Evolutionary conservation across 257 asterid species (phyloP), one percentile per base, ranked within the genome.

Genomic region (Plantago ovata): DNA sequence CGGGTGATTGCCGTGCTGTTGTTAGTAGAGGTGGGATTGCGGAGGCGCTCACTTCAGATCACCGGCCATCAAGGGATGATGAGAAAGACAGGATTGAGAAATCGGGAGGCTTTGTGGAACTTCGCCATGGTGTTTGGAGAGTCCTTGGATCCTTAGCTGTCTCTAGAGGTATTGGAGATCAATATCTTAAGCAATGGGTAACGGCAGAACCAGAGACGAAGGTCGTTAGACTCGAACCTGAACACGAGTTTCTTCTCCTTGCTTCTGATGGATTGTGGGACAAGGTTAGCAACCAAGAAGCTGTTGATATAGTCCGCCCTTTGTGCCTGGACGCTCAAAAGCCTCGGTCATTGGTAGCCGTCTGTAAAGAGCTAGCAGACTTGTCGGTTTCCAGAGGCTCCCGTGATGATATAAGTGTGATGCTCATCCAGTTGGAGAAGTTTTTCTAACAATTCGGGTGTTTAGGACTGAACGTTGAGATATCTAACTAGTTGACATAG

Each of bases 201-300:
- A 77, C 62, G 13, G 85, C 95, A 4, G 96, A 91, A 67, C 98
- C 98, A 1, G 89, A 85, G 58, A 87, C 94, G 0, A 68, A 54
- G 66, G 41, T 82, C 41, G 42, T 85, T 66, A 64, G 36, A 21
- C 81, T 87, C 8, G 53, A 71, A 45, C 82, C 71, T 8, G 90
- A 82, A 23, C 60, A 77, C n/a, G 98, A 91, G 76, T 91, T 91
- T 71, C 66, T 91, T 48, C 52, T 91, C 65, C 90, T 91, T 39
- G 98, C 98, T 24, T 91, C 95, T 12, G 98, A 91, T 71, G 96
- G 98, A 59, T 62, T 91, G 48, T 87, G 98, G 98, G 98, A 91
- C 62, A 87, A 84, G 80, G 94, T 91, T 45, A 70, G 78, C 64
- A 91, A 87, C 65, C 96, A 91, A 53, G 98, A 91, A 75, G 98